Base-by-base conservation (phyloP, 2,329 filamentous ascomycete genomes). In the Neocucurbitaria cava region DNA sequence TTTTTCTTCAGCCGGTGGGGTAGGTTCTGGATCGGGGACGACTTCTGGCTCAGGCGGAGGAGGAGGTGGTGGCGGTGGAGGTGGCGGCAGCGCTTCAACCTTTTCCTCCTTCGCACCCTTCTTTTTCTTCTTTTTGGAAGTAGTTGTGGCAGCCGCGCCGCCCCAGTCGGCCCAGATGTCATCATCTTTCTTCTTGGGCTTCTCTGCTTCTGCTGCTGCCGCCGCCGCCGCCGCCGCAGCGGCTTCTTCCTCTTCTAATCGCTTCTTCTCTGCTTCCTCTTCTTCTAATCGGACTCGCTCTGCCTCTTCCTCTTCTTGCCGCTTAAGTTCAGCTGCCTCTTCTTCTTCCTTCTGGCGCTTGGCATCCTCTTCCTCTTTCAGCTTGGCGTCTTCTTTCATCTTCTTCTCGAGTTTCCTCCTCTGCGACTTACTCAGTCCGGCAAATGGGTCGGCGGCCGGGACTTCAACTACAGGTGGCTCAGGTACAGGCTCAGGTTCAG, bases 401-500 rank as follows among this genome's bases (percentile, higher is more conserved):
- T 76, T 78, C 61, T 62, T 61, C 47, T 68, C 62, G 20, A 70
- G 61, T 59, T 65, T 71, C 58, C 69, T 72, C 48, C 54, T 68
- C 36, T 71, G 64, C 31, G 62, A 58, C 50, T 71, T 73, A 49
- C 61, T 70, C 24, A 72, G 63, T 23, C 66, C 68, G 20, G 62
- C 61, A 45, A 69, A 68, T 11, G 71, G 71, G 53, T 72, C 70
- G 10, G 65, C 60, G 33, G 69, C 71, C 55, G 59, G 70, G 30
- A 72, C 72, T 53, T 79, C 77, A n/a, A 72, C 70, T 55, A 77
- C 76, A 20, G 78, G 76, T 4, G 73, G 69, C 41, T 73, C 74
- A 5, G 76, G 73, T 42, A 72, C 72, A 1, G 76, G 73, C 41
- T 72, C 72, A 1, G 73, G 70, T 18, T 52, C 55, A 2, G 54